Evolutionary conservation across 495 filamentous ascomycete species (phyloP).

Genomic region (Cenococcum geophilum): DNA sequence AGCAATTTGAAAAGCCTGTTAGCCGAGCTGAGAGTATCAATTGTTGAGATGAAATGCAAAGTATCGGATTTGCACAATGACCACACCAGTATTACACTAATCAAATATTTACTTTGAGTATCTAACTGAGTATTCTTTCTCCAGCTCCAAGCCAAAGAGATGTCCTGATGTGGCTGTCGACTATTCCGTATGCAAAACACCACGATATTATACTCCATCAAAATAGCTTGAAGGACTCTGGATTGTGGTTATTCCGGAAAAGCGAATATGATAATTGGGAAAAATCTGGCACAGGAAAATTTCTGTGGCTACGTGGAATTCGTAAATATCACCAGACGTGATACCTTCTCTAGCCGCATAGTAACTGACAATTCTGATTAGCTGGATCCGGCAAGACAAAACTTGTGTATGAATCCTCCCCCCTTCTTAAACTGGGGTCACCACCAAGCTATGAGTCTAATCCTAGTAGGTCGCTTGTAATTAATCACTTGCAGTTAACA

Average conservation of each 20-base stretch:
- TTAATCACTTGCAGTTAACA: background rate
- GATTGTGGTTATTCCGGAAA: conserved; percentile 20
- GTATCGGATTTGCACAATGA: too few relatives aligned
- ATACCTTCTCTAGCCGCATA: background rate
- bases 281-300: conserved; percentile 19
- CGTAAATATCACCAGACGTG: conserved; percentile 6
- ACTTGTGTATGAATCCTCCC: conserved; percentile 12
- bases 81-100: too few relatives aligned
- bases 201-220: conserved; percentile 13
- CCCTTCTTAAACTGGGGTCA: conserved; percentile 9
- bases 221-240: conserved; percentile 13
- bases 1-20: too few relatives aligned
- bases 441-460: background rate
- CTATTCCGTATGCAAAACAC: conserved; percentile 15
- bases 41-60: too few relatives aligned
- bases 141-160: conserved; percentile 3
- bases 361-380: background rate
- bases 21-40: too few relatives aligned
- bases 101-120: background rate
- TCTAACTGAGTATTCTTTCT: too few relatives aligned
- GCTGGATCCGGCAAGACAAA: conserved; percentile 31
- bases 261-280: conserved; percentile 16
- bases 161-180: conserved; percentile 18
- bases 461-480: background rate
- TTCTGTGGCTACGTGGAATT: conserved; percentile 32